Evolutionary conservation across 495 filamentous ascomycete genomes (phyloP).

Genomic region (Penicillium herquei): DNA sequence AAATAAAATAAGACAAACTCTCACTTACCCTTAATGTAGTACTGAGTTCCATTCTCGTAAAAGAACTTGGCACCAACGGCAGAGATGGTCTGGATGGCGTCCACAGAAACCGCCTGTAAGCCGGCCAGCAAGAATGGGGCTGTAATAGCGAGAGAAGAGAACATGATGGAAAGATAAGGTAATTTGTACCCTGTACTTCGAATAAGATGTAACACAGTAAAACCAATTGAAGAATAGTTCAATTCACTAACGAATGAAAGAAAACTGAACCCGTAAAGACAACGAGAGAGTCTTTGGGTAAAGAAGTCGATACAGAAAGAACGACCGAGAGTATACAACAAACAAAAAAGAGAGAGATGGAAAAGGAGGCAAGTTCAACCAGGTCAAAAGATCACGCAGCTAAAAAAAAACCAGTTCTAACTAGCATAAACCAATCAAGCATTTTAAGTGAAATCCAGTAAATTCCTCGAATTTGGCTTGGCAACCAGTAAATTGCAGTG

Average conservation of each 20-base stretch:
- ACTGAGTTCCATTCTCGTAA: constrained; percentile 71
- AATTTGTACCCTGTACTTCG: background rate
- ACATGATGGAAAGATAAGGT: constrained; percentile 19
- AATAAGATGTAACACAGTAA: constrained; percentile 8
- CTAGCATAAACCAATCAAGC: too few relatives aligned
- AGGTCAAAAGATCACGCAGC: background rate
- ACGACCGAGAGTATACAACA: constrained; percentile 1
- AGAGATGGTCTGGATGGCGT: constrained; percentile 56
- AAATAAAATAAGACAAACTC: background rate
- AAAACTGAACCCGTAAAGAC: background rate
- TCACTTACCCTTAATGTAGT: constrained; percentile 71
- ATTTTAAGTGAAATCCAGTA: background rate
- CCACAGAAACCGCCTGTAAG: constrained; percentile 24
- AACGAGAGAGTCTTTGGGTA: constrained; percentile 8
- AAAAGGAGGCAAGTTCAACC: background rate
- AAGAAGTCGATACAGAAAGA: constrained; percentile 3
- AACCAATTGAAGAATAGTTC: background rate
- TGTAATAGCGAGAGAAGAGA: constrained; percentile 21
- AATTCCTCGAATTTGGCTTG: constrained; percentile 18
- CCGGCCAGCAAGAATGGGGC: constrained; percentile 30
- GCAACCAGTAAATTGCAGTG: constrained; percentile 21
- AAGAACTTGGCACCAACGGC: constrained; percentile 84
- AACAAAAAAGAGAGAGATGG: constrained; percentile 1
- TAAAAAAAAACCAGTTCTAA: too few relatives aligned
- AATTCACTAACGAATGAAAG: background rate